These are phyloP conservation scores for Jackrogersella multiformis DNA, from an alignment of 495 filamentous ascomycete genomes.

Conservation along the genomic window DNA sequence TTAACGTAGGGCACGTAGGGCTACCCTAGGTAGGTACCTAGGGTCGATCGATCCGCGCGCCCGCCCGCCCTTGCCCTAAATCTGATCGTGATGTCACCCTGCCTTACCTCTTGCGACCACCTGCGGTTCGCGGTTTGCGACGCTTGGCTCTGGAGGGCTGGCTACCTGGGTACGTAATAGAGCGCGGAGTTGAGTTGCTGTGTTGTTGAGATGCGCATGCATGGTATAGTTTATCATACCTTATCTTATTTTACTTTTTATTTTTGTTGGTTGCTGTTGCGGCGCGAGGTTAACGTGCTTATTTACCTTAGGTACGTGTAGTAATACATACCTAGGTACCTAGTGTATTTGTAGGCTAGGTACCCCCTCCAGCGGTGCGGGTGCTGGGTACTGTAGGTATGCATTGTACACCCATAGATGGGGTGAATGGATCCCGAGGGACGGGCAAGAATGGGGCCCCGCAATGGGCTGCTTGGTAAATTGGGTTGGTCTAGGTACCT, in stretches of 20 bases:
- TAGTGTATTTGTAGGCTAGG: slow-evolving; percentile 1
- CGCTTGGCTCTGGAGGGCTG: too few relatives aligned
- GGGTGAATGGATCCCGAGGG: not conserved
- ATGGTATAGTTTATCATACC: not conserved
- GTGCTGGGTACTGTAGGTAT: too few relatives aligned
- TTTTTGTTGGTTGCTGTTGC: slow-evolving; percentile 14
- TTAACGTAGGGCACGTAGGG: too few relatives aligned
- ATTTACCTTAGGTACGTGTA: too few relatives aligned
- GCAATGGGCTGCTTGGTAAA: slow-evolving; percentile 1
- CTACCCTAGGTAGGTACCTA: slow-evolving; percentile 27
- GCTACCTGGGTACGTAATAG: too few relatives aligned
- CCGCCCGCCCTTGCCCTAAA: slow-evolving; percentile 7
- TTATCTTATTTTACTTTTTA: not conserved
- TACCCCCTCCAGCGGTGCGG: too few relatives aligned
- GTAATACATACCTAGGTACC: too few relatives aligned
- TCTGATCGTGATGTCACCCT: slow-evolving; percentile 22
- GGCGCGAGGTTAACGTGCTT: slow-evolving; percentile 34
- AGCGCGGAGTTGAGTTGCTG: too few relatives aligned
- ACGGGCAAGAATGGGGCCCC: slow-evolving; percentile 9
- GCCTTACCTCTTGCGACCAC: not conserved
- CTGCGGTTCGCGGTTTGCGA: too few relatives aligned
- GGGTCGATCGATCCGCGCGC: too few relatives aligned
- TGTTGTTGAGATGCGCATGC: not conserved
- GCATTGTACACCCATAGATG: not conserved
- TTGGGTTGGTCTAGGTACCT: too few relatives aligned